Evolutionary conservation across 116 monocot species (phyloP).

Genomic region (Dioscorea cayenensis): DNA sequence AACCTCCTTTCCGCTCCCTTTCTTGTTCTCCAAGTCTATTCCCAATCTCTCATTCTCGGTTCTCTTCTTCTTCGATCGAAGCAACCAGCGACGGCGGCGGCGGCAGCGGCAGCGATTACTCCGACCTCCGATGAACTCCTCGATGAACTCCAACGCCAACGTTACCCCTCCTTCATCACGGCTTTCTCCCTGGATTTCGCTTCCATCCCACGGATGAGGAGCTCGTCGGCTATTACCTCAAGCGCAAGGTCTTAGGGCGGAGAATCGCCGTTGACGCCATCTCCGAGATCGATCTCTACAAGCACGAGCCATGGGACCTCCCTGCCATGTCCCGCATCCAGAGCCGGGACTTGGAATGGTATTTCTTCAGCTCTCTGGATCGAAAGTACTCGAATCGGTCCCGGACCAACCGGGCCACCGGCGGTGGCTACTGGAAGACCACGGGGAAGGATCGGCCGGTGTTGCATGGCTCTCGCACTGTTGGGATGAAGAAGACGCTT

Average conservation of each 20-base stretch:
- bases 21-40: not conserved
- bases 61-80: not conserved
- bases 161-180: not conserved
- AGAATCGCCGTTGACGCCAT: conserved; percentile 64
- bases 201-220: conserved; percentile 96
- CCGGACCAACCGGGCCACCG: conserved; percentile 68
- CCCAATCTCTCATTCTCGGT: not conserved
- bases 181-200: conserved; percentile 84
- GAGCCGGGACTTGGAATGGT: conserved; percentile 86
- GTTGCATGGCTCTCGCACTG: conserved; percentile 7
- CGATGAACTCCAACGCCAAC: not conserved
- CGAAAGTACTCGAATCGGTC: conserved; percentile 71
- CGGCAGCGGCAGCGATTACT: not conserved
- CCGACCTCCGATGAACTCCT: not conserved
- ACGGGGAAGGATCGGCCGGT: conserved; percentile 90
- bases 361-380: conserved; percentile 89
- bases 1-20: not conserved
- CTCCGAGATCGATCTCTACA: conserved; percentile 79
- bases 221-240: conserved; percentile 79
- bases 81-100: not conserved
- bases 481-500: conserved; percentile 93
- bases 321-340: conserved; percentile 52
- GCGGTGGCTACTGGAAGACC: conserved; percentile 88
- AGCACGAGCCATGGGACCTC: conserved; percentile 81
- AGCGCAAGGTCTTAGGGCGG: conserved; percentile 41